Evolutionary conservation across 2,329 filamentous ascomycete genomes (phyloP), one percentile per base, ranked within the genome.

Genomic region (Biscogniauxia sp.): DNA sequence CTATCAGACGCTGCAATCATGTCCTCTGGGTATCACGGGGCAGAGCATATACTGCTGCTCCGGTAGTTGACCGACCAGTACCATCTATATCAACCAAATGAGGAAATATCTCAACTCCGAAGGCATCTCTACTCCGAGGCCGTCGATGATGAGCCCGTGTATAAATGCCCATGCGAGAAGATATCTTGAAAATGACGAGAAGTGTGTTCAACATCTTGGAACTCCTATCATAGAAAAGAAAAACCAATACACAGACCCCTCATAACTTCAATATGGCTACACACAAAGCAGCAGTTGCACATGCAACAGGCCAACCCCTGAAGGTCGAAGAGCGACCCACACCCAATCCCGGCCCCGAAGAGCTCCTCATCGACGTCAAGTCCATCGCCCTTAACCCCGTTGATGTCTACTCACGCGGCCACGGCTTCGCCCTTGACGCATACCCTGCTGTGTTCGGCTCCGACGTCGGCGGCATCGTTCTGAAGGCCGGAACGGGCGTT

Each of bases 361-460:
- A 84, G 51, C 71, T 84, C 56, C 79, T 83, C 23, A 70, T 84
- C 57, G 75, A 69, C 1, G 76, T 82, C 64, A 79, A 79, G 55
- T 78, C 80, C 2, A 68, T 82, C 5, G 80, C 80, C 15, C 69
- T 83, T 45, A 84, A 84, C 61, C 80, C 80, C 1, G 74, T 79
- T 55, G 81, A 84, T 60, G 59, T 20, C 55, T 53, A 71, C 53
- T 77, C 79, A 71, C 79, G 78, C n/a, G 71, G 75, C 23, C 63
- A 69, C 5, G 81, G 79, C 17, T 72, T 81, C 58, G 74, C 77
- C 54, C 74, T 80, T 49, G 51, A 72, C 1, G 54, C 52, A 0
- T 80, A 79, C 62, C 80, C 81, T 5, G 75, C 78, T 0, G 73
- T 80, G 20, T 57, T 75, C 6, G 77, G 78, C 50, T 77, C 77